Conservation (phyloP, 179 eudicot species). For the Carnegiea gigantea region DNA sequence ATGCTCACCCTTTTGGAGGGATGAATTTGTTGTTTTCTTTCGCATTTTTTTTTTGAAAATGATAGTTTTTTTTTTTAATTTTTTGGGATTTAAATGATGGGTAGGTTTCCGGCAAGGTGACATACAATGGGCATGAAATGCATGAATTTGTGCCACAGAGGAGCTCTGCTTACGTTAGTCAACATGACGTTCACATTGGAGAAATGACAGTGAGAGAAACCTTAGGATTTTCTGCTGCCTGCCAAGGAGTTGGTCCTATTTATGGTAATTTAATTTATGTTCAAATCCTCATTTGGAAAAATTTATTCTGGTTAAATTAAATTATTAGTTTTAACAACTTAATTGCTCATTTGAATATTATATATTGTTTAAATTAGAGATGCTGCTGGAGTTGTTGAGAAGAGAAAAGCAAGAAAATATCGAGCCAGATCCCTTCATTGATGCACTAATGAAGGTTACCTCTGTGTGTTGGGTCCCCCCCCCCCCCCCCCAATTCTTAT, state of each 20-base stretch:
- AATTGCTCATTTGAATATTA: background rate
- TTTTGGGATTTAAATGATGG: background rate
- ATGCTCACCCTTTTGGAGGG: no score
- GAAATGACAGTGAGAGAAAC: constrained; percentile 84
- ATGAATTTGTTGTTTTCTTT: no score
- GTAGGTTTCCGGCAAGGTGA: constrained; percentile 54
- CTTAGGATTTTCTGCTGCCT: constrained; percentile 55
- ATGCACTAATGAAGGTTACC: constrained; percentile 30
- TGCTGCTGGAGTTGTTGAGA: constrained; percentile 54
- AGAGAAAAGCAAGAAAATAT: constrained; percentile 51
- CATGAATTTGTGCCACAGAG: constrained; percentile 66
- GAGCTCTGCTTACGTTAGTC: constrained; percentile 60
- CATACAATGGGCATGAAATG: constrained; percentile 64
- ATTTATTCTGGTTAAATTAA: no score
- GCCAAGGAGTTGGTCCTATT: constrained; percentile 60
- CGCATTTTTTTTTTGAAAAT: no score
- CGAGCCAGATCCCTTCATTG: constrained; percentile 35
- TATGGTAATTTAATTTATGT: constrained; percentile 35
- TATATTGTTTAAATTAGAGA: constrained; percentile 14
- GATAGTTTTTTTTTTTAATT: background rate
- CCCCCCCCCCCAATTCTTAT: no score
- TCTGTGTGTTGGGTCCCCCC: no score
- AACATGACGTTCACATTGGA: constrained; percentile 58
- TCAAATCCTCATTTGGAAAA: no score
- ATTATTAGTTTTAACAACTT: background rate